Base-by-base conservation (phyloP, 768 basidiomycete species). In the Gloeopeniophorella convolvens region DNA sequence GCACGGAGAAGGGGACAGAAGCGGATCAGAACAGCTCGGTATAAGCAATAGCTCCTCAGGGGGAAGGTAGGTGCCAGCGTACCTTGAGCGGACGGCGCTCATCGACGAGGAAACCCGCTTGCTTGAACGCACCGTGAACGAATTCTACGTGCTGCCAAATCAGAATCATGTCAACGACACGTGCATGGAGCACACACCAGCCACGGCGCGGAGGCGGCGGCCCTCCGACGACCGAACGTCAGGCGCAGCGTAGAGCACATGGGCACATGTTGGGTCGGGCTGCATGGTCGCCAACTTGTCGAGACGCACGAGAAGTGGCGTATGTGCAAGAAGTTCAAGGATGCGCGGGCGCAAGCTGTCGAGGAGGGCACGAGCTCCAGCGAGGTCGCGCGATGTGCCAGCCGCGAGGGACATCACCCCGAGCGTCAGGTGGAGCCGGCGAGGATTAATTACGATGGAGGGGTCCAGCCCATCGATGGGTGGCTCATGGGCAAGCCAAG, bases 381-480 rank as follows among this genome's bases (percentile, higher is more conserved):
- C 40, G 11, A 70, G 48, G 9, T 64, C 65, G 13, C 8, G 27
- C n/a, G 4, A 0, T 10, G n/a, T 3, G 10, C 9, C 12, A 21
- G 44, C n/a, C 3, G 26, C 63, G 28, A 88, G 78, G 0, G 75
- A 66, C 82, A 89, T 83, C 1, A 87, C 84, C 1, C 85, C 86
- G 2, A 89, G 66, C 0, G 86, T 89, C 49, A 89, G 65, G 63
- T 89, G 86, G 35, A 88, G 65, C n/a, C 85, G 64, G 9, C 74
- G 70, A 0, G 73, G 65, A 7, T 70, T 70, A 47, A 87, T 72
- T 45, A 84, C 63, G 56, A 89, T 78, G 3, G 75, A 71, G 8
- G 59, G 60, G 63, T 89, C 82, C 4, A 89, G 68, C 0, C 87
- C 87, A 0, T 64, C 55, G 20, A 72, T 68, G 6, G 66, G 52